Base-by-base conservation (phyloP, 371 early-diverging fungal genomes). In the Mucor circinelloides region DNA sequence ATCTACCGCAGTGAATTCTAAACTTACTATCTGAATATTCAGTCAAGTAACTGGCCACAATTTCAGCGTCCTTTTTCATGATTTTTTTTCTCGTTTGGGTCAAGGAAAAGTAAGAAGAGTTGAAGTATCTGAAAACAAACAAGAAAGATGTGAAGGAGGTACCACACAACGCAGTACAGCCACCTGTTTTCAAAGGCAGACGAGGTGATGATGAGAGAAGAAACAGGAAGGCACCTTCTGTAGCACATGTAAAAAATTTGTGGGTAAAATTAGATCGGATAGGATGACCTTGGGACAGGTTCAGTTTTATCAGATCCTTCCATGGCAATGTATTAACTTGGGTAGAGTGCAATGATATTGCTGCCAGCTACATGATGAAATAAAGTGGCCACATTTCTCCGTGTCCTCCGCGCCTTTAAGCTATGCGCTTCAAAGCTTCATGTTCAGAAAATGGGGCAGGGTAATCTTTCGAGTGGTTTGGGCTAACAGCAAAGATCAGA, bases 11-110 rank as follows among this genome's bases (percentile, higher is more conserved):
- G 19, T 2, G n/a, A 50, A 50, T 3, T 50, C 3, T 25, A 25
- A 28, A 17, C 31, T 66, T 67, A 72, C 73, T 72, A n/a, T 68
- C 73, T 21, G 68, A 56, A 25, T 72, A 72, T 34, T 72, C 73
- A 28, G 23, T 40, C 9, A 72, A 58, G 42, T 68, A 72, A 42
- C 54, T 54, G 10, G 62, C 31, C 34, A 44, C 54, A 15, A 64
- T 57, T 46, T 58, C 50, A 28, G 68, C 23, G 0, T 70, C 63
- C 52, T 65, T 58, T 36, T 50, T 68, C 50, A 63, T 56, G 15
- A 5, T 44, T 23, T 28, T 28, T 54, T 32, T 21, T 19, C 17
- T 27, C 10, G 52, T 27, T 42, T 44, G 44, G 36, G 23, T 25
- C 1, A 50, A 50, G 21, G 50, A 50, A 50, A 50, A 25, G 9